Percentiles rank a stretch among this genome's conserved stretches.
phyloP scores from a whole-genome alignment of 176 grass and related monocot genomes.

The Guadua angustifolia region DNA sequence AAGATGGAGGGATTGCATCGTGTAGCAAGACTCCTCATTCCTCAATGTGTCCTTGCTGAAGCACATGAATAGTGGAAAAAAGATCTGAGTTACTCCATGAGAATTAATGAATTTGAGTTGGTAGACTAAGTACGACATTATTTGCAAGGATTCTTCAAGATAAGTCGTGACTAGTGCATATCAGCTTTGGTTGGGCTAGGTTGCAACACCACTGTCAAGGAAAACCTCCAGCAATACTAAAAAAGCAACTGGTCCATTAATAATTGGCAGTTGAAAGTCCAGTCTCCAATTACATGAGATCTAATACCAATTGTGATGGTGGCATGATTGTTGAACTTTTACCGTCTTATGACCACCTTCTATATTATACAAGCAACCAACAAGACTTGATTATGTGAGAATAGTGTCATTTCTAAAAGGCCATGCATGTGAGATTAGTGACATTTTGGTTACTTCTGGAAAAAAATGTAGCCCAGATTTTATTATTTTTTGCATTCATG shows the following conservation, averaged over 20 bases:
- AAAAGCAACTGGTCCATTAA: neutral
- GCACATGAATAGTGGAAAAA: neutral
- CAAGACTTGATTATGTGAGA: neutral
- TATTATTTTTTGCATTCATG: neutral
- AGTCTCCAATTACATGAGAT: neutral
- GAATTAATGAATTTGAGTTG: neutral
- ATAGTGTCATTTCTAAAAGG: neutral
- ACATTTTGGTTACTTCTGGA: neutral
- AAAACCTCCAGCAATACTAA: neutral
- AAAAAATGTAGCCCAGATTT: neutral
- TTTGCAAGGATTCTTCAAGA: neutral
- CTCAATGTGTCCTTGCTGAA: neutral
- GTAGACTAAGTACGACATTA: neutral
- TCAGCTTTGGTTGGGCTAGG: constrained; percentile 9
- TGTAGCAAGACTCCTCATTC: neutral
- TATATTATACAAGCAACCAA: constrained; percentile 7
- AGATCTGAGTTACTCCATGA: neutral
- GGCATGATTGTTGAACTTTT: neutral
- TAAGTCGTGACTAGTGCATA: neutral
- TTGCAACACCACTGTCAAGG: constrained; percentile 1
- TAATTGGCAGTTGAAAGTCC: neutral
- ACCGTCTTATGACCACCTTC: neutral
- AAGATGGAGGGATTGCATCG: neutral
- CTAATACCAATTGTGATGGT: neutral
- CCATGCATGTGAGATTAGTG: neutral